phyloP scores from a whole-genome alignment of 805 yeast species.

The Sungouiella thailandica region DNA sequence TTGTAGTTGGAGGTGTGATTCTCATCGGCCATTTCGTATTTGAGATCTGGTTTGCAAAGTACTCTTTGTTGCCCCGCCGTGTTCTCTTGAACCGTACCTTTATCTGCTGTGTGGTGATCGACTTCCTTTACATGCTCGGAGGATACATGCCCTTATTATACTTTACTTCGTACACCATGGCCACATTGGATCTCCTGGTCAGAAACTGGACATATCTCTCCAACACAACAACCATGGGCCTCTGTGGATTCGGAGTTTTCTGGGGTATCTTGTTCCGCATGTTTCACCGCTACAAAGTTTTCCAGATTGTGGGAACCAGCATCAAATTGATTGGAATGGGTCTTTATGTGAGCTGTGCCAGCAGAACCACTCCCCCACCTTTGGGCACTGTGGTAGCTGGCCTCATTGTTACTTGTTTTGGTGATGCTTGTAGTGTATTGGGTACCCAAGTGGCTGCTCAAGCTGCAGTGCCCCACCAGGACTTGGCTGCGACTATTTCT shows the following conservation, averaged over 20 bases:
- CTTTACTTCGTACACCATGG: conserved; percentile 30
- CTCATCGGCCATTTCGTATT: conserved; percentile 29
- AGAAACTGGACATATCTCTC: conserved; percentile 34
- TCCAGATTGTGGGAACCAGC: conserved; percentile 28
- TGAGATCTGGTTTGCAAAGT: conserved; percentile 32
- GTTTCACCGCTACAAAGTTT: conserved; percentile 32
- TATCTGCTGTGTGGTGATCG: conserved; percentile 28
- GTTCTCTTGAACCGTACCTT: conserved; percentile 33
- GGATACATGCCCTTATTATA: conserved; percentile 24
- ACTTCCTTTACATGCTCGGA: conserved; percentile 26
- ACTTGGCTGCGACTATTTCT: conserved; percentile 36
- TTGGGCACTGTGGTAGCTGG: conserved; percentile 26
- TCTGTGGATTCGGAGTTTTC: conserved; percentile 34
- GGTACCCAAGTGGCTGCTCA: conserved; percentile 34
- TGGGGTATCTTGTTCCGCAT: conserved; percentile 30
- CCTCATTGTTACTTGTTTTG: conserved; percentile 34
- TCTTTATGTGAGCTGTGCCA: conserved; percentile 9
- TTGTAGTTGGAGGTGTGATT: conserved; percentile 34
- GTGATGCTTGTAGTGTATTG: conserved; percentile 34
- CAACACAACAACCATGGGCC: conserved; percentile 31
- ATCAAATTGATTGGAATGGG: conserved; percentile 32
- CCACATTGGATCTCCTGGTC: conserved; percentile 24
- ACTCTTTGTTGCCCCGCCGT: conserved; percentile 34
- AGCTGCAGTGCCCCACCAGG: conserved; percentile 40
- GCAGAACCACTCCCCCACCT: conserved; percentile 5